Evolutionary conservation across 805 yeast genomes (phyloP), one percentile per base, ranked within the genome.

Genomic region (Suhomyces prunicola): DNA sequence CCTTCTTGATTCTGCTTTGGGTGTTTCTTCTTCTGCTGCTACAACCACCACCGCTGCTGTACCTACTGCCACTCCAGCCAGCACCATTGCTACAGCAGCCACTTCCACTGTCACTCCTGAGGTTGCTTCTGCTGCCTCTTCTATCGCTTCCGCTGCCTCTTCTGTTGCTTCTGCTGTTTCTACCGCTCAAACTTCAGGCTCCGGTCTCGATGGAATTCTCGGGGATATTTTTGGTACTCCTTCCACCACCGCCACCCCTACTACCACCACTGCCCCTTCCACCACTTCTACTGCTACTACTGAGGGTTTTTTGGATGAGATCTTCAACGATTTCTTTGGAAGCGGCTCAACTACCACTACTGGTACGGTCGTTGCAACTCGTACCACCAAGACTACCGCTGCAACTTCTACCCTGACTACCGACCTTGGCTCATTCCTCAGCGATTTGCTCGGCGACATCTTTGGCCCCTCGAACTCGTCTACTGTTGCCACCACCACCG

Each of bases 271-370:
- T 10, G 40, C 48, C 13, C 27, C 55, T 26, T 42, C 48, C 35
- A 36, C 52, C 41, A 23, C 57, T 19, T 24, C 59, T 8, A 48
- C 60, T 23, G 6, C 36, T 33, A 33, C 42, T 4, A 48, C 26
- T 24, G 62, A 50, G 8, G 48, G 46, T 35, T 39, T 50, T 31
- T 50, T 59, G 35, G 55, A 47, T n/a, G 50, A 48, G 29, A 48
- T 60, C 22, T 53, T 62, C 24, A 58, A 53, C 22, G 52, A 48
- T n/a, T 50, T 60, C 8, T 57, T 60, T 41, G 57, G 58, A 6
- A 22, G 31, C 4, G 15, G 53, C n/a, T 24, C 50, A 7, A 42
- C 56, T 7, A 31, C 51, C 13, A 58, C 55, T 22, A 29, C 54
- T 10, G 42, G 17, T 9, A 17, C 23, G 9, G 22, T 39, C n/a